A percentile compares a stretch with the other conserved stretches of the same genome.
These are phyloP conservation scores for Phytophthora quininea DNA, from an alignment of 352 stramenopile species.

Conservation along the genomic window DNA sequence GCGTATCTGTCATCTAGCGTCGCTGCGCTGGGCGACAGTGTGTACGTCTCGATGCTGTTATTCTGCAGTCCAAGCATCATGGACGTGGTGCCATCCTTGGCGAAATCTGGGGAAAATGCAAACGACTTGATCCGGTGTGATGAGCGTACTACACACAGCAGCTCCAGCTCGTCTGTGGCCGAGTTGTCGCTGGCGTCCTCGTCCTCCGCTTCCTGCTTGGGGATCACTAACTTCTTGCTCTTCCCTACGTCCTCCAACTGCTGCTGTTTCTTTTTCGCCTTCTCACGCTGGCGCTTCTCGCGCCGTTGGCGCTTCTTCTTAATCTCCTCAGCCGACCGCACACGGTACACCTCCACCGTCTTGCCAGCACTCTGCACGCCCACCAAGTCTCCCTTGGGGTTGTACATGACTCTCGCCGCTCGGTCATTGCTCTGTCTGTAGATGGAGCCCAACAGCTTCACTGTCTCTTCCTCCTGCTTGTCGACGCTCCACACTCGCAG, in stretches of 20 bases:
- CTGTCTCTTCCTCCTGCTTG: conserved; percentile 30
- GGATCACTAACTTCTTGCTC: conserved; percentile 38
- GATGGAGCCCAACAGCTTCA: conserved; percentile 77
- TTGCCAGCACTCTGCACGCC: conserved; percentile 86
- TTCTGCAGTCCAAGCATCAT: conserved; percentile 91
- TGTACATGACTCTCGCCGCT: conserved; percentile 70
- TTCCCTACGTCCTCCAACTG: conserved; percentile 31
- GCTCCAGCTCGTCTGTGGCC: conserved; percentile 86
- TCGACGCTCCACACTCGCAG: conserved; percentile 76
- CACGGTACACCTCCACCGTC: conserved; percentile 91
- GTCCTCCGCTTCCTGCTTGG: conserved; percentile 40
- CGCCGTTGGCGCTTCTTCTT: conserved; percentile 93
- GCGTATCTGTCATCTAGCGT: conserved; percentile 73
- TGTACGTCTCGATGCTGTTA: conserved; percentile 92
- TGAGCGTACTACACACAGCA: conserved; percentile 85
- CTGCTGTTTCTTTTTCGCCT: conserved; percentile 80
- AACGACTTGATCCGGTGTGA: conserved; percentile 90
- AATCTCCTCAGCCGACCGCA: conserved; percentile 84
- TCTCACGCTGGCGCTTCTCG: conserved; percentile 89
- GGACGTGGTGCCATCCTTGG: conserved; percentile 81
- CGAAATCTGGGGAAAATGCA: conserved; percentile 81
- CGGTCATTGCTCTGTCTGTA: conserved; percentile 81
- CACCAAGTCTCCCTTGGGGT: conserved; percentile 59
- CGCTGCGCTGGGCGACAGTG: conserved; percentile 54
- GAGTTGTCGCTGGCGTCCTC: conserved; percentile 67